phyloP scores from a whole-genome alignment of 2,329 filamentous ascomycete genomes.

The Colletotrichum cereale region DNA sequence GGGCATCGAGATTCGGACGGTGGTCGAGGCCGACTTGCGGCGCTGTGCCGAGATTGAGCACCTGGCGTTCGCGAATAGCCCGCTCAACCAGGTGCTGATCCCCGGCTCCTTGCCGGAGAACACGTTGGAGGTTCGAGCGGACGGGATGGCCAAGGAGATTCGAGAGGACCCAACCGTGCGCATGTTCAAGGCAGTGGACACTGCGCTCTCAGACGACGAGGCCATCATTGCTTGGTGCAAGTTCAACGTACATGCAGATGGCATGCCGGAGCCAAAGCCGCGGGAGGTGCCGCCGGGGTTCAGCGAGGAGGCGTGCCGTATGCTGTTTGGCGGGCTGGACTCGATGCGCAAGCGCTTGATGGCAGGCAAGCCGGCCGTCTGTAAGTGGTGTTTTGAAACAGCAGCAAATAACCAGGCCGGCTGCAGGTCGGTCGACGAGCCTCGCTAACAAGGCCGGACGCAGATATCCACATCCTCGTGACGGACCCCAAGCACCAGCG shows the following conservation, averaged over 20 bases:
- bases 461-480: slow-evolving; percentile 54
- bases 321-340: slow-evolving; percentile 49
- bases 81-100: slow-evolving; percentile 42
- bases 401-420: not conserved
- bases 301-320: slow-evolving; percentile 50
- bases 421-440: not conserved
- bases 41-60: slow-evolving; percentile 38
- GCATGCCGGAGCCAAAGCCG: slow-evolving; percentile 43
- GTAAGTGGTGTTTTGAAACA: slow-evolving; percentile 45
- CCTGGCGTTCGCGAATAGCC: slow-evolving; percentile 25
- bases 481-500: slow-evolving; percentile 53
- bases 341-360: slow-evolving; percentile 48
- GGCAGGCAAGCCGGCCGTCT: slow-evolving; percentile 50
- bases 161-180: slow-evolving; percentile 33
- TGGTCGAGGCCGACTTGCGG: slow-evolving; percentile 29
- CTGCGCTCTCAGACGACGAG: slow-evolving; percentile 41
- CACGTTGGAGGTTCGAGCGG: slow-evolving; percentile 42
- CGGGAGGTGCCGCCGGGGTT: slow-evolving; percentile 46
- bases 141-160: slow-evolving; percentile 41
- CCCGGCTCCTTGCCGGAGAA: slow-evolving; percentile 48
- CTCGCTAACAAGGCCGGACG: slow-evolving; percentile 10
- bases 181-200: slow-evolving; percentile 40
- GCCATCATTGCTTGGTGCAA: slow-evolving; percentile 51
- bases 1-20: slow-evolving; percentile 37
- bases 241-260: slow-evolving; percentile 51